phyloP scores from a whole-genome alignment of 306 rosid genomes.

The Cucumis sativus region Cucumber_9930_V3 NC_026660.2:10062501-10063000 shows the following conservation, averaged over 20 bases:
- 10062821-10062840: constrained; percentile 88
- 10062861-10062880: constrained; percentile 96
- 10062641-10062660: constrained; percentile 12
- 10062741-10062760: constrained; percentile 51
- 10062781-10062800: constrained; percentile 76
- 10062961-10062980: background rate
- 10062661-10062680: constrained; percentile 61
- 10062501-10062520: constrained; percentile 14
- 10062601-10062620: background rate
- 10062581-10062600: background rate
- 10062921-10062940: background rate
- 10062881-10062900: constrained; percentile 78
- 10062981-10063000: background rate
- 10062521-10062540: constrained; percentile 72
- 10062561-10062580: constrained; percentile 82
- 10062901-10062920: constrained; percentile 95
- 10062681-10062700: constrained; percentile 89
- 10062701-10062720: constrained; percentile 94
- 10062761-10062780: constrained; percentile 90
- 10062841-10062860: constrained; percentile 76
- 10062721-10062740: constrained; percentile 80
- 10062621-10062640: background rate
- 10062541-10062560: constrained; percentile 66
- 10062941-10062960: background rate
- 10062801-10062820: constrained; percentile 79